Base-by-base conservation (phyloP, 1,139 yeast species). In the Hyphopichia burtonii region DNA sequence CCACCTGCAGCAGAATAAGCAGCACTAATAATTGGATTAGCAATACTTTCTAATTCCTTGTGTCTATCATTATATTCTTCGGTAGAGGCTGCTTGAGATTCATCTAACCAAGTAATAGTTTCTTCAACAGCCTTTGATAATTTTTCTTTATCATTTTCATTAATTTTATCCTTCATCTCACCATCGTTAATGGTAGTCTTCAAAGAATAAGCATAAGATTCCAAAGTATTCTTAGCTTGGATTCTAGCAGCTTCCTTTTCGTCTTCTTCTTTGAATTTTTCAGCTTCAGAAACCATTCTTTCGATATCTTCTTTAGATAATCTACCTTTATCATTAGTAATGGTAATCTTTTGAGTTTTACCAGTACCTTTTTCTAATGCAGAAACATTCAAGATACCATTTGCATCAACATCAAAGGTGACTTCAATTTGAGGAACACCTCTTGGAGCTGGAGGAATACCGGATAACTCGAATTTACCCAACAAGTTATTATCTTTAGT, bases 361-460 rank as follows among this genome's bases (percentile, higher is more conserved):
- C 96, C 96, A 49, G 97, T 91, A 62, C 96, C 97, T 78, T 90
- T 90, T 66, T 91, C 97, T 48, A 86, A 74, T 44, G 97, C 97
- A 47, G 90, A 78, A 45, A 91, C 98, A 72, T 88, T 90, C 74
- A 89, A 77, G 62, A 89, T 89, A 74, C 97, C 97, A 63, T 89
- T 89, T 45, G 96, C 96, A 65, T 89, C 96, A 56, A 90, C 74
- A 58, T 88, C 94, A 62, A 89, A 89, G 38, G 96, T 88, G 51
- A 89, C 96, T 74, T 89, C 96, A 60, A 90, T 86, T 74, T 89
- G 96, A 54, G 96, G 96, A 45, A 85, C 90, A 68, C 98, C 98
- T 76, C 96, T 87, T 71, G 97, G 97, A 37, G 97, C 95, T 46
- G 97, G 96, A 59, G 98, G 97, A 52, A 91, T 90, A 59, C 96